Conservation (phyloP, 257 asterid genomes). For the Nicotiana otophora region DNA sequence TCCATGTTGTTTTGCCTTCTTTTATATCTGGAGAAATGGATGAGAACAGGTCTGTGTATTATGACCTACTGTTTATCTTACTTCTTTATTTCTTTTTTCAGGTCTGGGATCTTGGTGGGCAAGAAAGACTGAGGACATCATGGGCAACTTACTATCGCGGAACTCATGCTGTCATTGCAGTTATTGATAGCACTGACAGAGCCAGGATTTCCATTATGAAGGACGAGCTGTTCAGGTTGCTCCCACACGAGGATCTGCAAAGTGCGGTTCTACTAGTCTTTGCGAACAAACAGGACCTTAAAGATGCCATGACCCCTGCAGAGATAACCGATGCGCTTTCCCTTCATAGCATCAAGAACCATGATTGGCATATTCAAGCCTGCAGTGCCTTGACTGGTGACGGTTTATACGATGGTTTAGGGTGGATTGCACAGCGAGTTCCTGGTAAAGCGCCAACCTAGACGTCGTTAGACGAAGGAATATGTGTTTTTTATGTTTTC, state of each 20-base stretch:
- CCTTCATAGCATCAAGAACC: slow-evolving; percentile 94
- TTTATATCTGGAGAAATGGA: not conserved
- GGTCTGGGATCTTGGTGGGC: slow-evolving; percentile 99
- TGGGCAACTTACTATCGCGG: slow-evolving; percentile 97
- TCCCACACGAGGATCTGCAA: slow-evolving; percentile 83
- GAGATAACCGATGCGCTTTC: slow-evolving; percentile 93
- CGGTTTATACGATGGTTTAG: slow-evolving; percentile 91
- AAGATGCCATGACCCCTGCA: slow-evolving; percentile 98
- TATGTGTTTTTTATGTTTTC: not conserved
- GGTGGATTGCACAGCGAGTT: slow-evolving; percentile 93
- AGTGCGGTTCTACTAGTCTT: slow-evolving; percentile 73
- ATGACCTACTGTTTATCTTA: not conserved
- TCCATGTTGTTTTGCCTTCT: not conserved
- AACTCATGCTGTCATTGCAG: slow-evolving; percentile 83
- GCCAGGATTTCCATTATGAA: slow-evolving; percentile 87
- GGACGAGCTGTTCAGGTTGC: slow-evolving; percentile 80
- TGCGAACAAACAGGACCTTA: slow-evolving; percentile 96
- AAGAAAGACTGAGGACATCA: slow-evolving; percentile 84
- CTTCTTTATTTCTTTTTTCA: slow-evolving; percentile 9
- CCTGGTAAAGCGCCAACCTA: slow-evolving; percentile 77
- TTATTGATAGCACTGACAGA: slow-evolving; percentile 95
- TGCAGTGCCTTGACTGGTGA: slow-evolving; percentile 94
- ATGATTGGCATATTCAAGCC: slow-evolving; percentile 98
- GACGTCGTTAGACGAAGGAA: not conserved
- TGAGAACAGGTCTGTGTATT: not conserved